Percentiles rank a stretch among this genome's conserved stretches.
These are phyloP conservation scores for Talaromyces sp. DNA, from an alignment of 2,329 filamentous ascomycete species.

Conservation along the genomic window DNA sequence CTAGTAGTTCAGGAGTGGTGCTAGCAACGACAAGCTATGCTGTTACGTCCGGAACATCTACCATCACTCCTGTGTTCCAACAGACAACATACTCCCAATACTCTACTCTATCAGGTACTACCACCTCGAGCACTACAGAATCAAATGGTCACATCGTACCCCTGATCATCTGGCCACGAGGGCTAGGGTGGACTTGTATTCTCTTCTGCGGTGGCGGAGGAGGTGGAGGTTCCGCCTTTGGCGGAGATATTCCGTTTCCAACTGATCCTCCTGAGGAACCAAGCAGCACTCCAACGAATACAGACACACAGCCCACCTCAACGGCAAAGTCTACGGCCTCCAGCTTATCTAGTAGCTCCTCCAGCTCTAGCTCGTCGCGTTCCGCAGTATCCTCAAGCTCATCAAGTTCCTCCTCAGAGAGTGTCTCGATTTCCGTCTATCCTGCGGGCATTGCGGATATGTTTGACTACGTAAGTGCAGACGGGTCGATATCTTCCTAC, in stretches of 20 bases:
- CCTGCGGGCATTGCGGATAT: background rate
- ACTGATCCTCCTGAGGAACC: background rate
- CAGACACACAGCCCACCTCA: background rate
- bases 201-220: slow-evolving; percentile 1
- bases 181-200: background rate
- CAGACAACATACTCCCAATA: slow-evolving; percentile 2
- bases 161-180: background rate
- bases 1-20: background rate
- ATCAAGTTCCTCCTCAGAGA: background rate
- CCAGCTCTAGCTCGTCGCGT: background rate
- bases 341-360: background rate
- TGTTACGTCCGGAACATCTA: background rate
- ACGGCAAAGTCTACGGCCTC: background rate
- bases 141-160: background rate
- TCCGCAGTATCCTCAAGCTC: background rate
- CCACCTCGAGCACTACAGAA: background rate
- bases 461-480: background rate
- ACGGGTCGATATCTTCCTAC: background rate
- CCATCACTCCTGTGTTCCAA: background rate
- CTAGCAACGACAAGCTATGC: background rate
- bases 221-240: background rate
- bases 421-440: background rate
- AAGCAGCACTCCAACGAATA: background rate
- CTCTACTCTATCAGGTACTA: background rate
- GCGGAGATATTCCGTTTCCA: slow-evolving; percentile 2